Base-by-base conservation (phyloP, 257 asterid genomes). In the Solanum etuberosum region DNA sequence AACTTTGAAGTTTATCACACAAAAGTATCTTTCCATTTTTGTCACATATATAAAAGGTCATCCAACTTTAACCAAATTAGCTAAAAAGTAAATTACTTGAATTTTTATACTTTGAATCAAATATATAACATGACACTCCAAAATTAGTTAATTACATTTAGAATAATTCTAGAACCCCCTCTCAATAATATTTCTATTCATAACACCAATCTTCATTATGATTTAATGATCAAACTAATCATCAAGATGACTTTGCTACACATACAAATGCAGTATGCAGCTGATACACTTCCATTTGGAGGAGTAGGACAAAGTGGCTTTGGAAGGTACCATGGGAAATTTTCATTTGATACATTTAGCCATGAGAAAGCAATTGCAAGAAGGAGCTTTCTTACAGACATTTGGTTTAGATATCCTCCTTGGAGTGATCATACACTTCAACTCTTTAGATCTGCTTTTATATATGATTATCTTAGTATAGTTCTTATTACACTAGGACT, bases 381-480 rank as follows among this genome's bases (percentile, higher is more conserved):
- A 46, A 92, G 99, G 84, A 35, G 92, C 72, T 91, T 71, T 29
- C 89, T 94, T 0, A 29, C 90, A 2, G 98, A 96, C 86, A 92
- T 96, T 59, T 94, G 97, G 98, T 95, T 95, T 92, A 91, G 99
- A 90, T 96, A 96, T 88, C 98, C 99, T 27, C 99, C 98, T 29
- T 96, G 99, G 99, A 90, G 85, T 86, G 37, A 88, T 15, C 78
- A 92, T 7, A 94, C 89, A 89, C 43, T 95, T 87, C 91, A 88
- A 84, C 89, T 96, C 83, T 88, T 96, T 40, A 91, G 88, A 88
- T 83, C 88, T 61, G 96, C 89, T 32, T 96, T 90, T 76, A 86
- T 88, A 77, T 93, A 29, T 86, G 92, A 95, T 91, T 95, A 96
- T 88, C 71, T 95, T 40, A 90, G 92, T 67, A 7, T 96, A 73